Evolutionary conservation across 257 asterid species (phyloP), one percentile per base, ranked within the genome.

Genomic region (Thymus mandschuricus): DNA sequence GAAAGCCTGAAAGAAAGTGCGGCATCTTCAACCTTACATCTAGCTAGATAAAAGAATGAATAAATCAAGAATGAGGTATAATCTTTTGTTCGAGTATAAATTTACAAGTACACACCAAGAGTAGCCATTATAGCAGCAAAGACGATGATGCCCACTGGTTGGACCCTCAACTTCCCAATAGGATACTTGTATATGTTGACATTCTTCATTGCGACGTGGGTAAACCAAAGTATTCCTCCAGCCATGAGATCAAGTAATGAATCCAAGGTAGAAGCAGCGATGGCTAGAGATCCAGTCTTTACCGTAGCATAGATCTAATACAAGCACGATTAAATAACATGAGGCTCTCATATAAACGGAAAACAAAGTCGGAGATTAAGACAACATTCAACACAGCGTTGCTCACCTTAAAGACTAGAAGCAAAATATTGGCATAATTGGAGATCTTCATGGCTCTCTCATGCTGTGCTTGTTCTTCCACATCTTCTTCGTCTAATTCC

Each of bases 111-210:
- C 83, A 15, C 83, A 91, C 98, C 98, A 46, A 93, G 88, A 66
- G 98, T 93, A 59, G 98, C 97, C 98, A 93, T 93, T 48, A 93
- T 49, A 55, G 96, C 97, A 66, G 98, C 98, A 80, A 93, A 93
- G 66, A 93, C 74, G 38, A 93, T 87, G 27, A 93, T 93, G 62
- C 98, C 98, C 21, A 93, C 97, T 3, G 98, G 98, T 81, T 91
- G 98, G 77, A 93, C 91, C 80, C 98, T 87, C 87, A 93, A 69
- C 78, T 93, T 93, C 55, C 98, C 98, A 33, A 93, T 93, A 0
- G 98, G 98, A 76, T 91, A 93, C 70, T 87, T 91, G 65, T 93
- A 93, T 60, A 93, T 85, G 81, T 93, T 89, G 35, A 93, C 81
- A 31, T 76, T 84, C 76, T 93, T 89, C 98, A 93, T 91, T 1